Base-by-base conservation (phyloP, 2,329 filamentous ascomycete genomes). In the Aspergillus transmontanensis region DNA sequence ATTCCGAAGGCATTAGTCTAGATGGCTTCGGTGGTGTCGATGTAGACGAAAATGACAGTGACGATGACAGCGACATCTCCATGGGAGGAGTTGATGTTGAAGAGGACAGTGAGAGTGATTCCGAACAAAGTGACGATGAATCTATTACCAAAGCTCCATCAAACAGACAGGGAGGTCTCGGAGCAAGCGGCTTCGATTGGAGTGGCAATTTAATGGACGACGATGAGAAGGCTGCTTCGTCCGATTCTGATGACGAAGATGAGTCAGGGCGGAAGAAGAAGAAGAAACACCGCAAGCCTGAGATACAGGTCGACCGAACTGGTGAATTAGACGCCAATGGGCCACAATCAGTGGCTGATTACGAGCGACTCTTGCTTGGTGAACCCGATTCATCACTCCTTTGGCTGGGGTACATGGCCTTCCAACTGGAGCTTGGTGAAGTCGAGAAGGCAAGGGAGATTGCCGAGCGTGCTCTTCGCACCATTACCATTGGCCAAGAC, bases 361-460 rank as follows among this genome's bases (percentile, higher is more conserved):
- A 93, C 77, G 96, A 99, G 80, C 90, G 95, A 69, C 88, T 97
- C 28, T 86, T 99, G 48, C 87, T 99, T 26, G 92, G 93, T 61
- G 91, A 96, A 75, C 93, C 95, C 2, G 93, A 98, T 80, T 94
- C 92, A n/a, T 96, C 94, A 0, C 84, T 90, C 65, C 86, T 98
- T 32, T 99, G 95, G 95, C 92, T 97, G 60, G 87, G 92, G 68
- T 99, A 99, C 81, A 98, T 99, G 93, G 93, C 94, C n/a, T 96
- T 96, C 85, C 93, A 98, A 79, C 89, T 97, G 78, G 90, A 96
- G 75, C 87, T 96, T 58, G 92, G 92, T 74, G 95, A 99, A 79
- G 84, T 96, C 23, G 88, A 90, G 65, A 95, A 93, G 79, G 94
- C 95, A 14, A 89, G 94, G 56, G 91, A 94, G 68, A 90, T 97